These are phyloP conservation scores for Arctium minus DNA, from an alignment of 129 eudicot species.

Conservation along the genomic window DNA sequence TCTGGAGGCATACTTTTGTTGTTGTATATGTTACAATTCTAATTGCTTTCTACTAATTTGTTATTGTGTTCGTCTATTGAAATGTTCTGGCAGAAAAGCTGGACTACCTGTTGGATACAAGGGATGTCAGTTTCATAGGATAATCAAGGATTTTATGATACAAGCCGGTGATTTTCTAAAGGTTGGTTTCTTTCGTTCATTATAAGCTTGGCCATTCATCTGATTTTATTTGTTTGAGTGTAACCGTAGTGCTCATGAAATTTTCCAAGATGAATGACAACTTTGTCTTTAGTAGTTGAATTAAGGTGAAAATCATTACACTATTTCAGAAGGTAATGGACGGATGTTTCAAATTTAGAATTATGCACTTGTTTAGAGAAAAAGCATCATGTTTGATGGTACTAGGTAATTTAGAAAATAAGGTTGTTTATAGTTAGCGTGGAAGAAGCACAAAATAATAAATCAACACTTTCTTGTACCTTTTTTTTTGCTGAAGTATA, in stretches of 20 bases:
- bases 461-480: not conserved
- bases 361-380: not conserved
- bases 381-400: constrained; percentile 14
- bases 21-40: not conserved
- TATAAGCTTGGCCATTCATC: not conserved
- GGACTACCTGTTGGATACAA: constrained; percentile 96
- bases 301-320: not conserved
- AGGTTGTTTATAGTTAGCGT: not conserved
- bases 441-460: not conserved
- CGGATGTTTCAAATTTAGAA: not conserved
- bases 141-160: constrained; percentile 94
- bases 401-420: not conserved
- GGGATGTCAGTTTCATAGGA: constrained; percentile 94
- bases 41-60: constrained; percentile 1
- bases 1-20: not conserved
- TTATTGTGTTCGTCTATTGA: constrained; percentile 3
- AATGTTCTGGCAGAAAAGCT: constrained; percentile 56
- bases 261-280: not conserved
- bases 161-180: constrained; percentile 94
- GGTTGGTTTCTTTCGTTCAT: constrained; percentile 37
- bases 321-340: not conserved
- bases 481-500: not conserved
- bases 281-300: not conserved
- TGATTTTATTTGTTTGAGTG: not conserved
- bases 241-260: not conserved